Evolutionary conservation across 305 asterid genomes (phyloP).

Genomic region (Solanum hybrid): DNA sequence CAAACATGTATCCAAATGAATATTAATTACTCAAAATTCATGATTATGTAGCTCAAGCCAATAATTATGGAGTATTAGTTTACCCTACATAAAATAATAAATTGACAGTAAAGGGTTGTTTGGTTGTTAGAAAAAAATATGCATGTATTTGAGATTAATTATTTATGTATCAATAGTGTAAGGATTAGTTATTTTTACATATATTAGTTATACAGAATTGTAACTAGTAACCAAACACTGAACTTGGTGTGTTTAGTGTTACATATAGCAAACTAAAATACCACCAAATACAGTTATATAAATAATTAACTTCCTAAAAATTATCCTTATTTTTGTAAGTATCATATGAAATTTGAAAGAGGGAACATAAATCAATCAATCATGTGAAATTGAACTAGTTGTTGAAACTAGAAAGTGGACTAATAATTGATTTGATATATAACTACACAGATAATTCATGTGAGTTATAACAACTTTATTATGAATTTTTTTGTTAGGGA

Average conservation of each 20-base stretch:
- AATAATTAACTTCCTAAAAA: not conserved
- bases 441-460: not conserved
- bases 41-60: not conserved
- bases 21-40: not conserved
- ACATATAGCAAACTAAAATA: not conserved
- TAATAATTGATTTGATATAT: not conserved
- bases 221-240: not conserved
- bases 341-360: not conserved
- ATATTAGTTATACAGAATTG: not conserved
- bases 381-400: not conserved
- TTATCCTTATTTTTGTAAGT: not conserved
- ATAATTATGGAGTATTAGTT: not conserved
- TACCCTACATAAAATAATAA: not conserved
- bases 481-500: not conserved
- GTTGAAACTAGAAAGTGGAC: not conserved
- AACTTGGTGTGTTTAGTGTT: not conserved
- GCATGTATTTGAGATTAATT: too few species aligned
- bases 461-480: not conserved
- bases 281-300: not conserved
- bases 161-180: too few species aligned
- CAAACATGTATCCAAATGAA: not conserved
- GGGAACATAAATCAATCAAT: not conserved
- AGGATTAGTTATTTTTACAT: not conserved
- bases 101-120: not conserved
- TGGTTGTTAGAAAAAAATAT: not conserved